Evolutionary conservation across 225 moss, liverwort and hornwort genomes (phyloP), one percentile per base, ranked within the genome.

Genomic region (Neckera pumila): DNA sequence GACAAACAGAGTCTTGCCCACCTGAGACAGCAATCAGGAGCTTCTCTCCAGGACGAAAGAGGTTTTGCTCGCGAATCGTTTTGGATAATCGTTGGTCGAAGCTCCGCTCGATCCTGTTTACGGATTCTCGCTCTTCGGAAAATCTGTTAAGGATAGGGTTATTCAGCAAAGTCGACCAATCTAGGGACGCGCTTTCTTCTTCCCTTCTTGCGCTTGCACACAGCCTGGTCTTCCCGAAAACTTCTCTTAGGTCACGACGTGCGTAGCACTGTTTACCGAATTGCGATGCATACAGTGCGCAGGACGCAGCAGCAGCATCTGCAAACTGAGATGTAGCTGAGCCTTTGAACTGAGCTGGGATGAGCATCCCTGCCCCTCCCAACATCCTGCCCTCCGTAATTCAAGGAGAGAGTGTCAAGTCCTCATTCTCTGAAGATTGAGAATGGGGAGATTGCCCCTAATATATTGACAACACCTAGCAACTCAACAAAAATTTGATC

Each of bases 1-100:
- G 92, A 85, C 92, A 93, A 49, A 93, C 93, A 12, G 96, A 98
- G 86, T 98, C 98, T 90, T 98, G 98, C 27, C 98, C 98, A 8
- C 98, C 98, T 10, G 97, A 98, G 31, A 97, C 95, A 8, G 97
- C 98, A 36, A 98, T 73, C 9, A 98, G 86, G 16, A 98, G 82
- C 78, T 74, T 95, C 83, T 97, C 94, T 60, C 87, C 88, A 14
- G 96, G 96, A 27, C 85, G 89, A 54, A 96, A 84, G 56, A 97
- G 95, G 36, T 89, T 92, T 6, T 92, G 91, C 60, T 95, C 95
- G 26, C 90, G 88, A 67, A 95, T 88, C 26, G 94, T 89, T 60
- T 71, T 93, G 82, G 91, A 90, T 59, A 92, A 75, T 19, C 93
- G 89, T 47, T 87, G 88, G 62, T 80, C 90, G 76, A 92, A 89